Evolutionary conservation across 108 stramenopile species (phyloP).

Genomic region (Fragilaria radians): DNA sequence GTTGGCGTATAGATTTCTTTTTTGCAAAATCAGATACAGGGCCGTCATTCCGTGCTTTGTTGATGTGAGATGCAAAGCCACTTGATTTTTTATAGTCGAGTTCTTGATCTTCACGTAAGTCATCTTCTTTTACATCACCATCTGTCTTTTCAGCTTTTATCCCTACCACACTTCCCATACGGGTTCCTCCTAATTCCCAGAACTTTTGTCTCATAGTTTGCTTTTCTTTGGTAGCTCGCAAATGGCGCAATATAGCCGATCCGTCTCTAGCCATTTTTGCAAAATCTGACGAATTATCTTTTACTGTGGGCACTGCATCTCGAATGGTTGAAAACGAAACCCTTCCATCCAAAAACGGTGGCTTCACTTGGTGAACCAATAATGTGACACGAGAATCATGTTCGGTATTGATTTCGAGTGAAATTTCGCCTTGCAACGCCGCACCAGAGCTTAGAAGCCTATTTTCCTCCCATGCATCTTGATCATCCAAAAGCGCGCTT

Average conservation of each 20-base stretch:
- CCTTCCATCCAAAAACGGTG: conserved; percentile 90
- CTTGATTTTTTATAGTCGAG: conserved; percentile 85
- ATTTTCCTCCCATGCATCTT: conserved; percentile 96
- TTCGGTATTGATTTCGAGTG: conserved; percentile 65
- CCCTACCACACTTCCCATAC: conserved; percentile 92
- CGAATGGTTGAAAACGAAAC: conserved; percentile 76
- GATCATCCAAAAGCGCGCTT: conserved; percentile 81
- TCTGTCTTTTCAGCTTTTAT: conserved; percentile 38
- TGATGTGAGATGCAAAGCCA: conserved; percentile 85
- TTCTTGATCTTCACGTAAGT: conserved; percentile 38
- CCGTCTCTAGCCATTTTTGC: conserved; percentile 89
- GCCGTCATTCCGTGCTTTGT: conserved; percentile 32
- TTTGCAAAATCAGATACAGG: conserved; percentile 79
- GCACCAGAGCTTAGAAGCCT: conserved; percentile 85
- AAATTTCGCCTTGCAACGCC: conserved; percentile 55
- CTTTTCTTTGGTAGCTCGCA: conserved; percentile 85
- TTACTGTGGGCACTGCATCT: conserved; percentile 82
- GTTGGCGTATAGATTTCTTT: conserved; percentile 74
- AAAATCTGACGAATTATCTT: conserved; percentile 86
- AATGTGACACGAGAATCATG: conserved; percentile 66
- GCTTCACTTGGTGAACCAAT: conserved; percentile 93
- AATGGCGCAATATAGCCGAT: conserved; percentile 54
- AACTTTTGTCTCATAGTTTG: conserved; percentile 93
- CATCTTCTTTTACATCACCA: conserved; percentile 22
- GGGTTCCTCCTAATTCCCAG: conserved; percentile 97